Base-by-base conservation (phyloP, 805 yeast genomes). In the Nakazawaea ambrosiae region DNA sequence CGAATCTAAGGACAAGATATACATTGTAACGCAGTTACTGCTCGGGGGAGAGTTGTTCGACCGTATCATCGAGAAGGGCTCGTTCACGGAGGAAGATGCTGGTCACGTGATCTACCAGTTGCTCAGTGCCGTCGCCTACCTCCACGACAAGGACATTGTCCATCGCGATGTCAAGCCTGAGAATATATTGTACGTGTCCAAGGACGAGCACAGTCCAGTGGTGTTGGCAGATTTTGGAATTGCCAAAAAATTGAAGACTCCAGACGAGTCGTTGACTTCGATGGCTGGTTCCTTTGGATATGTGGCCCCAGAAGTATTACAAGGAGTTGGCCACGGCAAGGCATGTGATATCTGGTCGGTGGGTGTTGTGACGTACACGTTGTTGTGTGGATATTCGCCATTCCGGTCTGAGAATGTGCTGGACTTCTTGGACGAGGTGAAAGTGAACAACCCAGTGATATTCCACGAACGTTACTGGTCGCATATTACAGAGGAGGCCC, bases 211-310 rank as follows among this genome's bases (percentile, higher is more conserved):
- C 44, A 79, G 95, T 7, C 78, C 75, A 38, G 68, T 90, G 25
- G 96, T 89, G 9, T 66, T 90, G 45, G 96, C 97, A 1, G 98
- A 90, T 61, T 90, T 90, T 58, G 98, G 98, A 34, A 92, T 90
- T 44, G 96, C 97, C 24, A 86, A 86, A 57, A 71, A 75, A 49
- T 63, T 90, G 45, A 66, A 68, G 41, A 57, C 67, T 10, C 69
- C 75, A 3, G 72, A 76, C 47, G 86, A 82, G 39, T 63, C 74
- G 42, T 65, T 86, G 42, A 76, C 70, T 23, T 65, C 81, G 17
- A 79, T 84, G 29, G 95, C 96, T 1, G 45, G 44, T 8, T 84
- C 96, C 1, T 79, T 86, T 59, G 97, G 98, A 2, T 90, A 90
- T 57, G 96, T 95, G 24, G 97, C 97, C 0, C 98, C 98, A 0